Conservation (phyloP, 352 stramenopile genomes). For the Globisporangium iwayamae region DNA sequence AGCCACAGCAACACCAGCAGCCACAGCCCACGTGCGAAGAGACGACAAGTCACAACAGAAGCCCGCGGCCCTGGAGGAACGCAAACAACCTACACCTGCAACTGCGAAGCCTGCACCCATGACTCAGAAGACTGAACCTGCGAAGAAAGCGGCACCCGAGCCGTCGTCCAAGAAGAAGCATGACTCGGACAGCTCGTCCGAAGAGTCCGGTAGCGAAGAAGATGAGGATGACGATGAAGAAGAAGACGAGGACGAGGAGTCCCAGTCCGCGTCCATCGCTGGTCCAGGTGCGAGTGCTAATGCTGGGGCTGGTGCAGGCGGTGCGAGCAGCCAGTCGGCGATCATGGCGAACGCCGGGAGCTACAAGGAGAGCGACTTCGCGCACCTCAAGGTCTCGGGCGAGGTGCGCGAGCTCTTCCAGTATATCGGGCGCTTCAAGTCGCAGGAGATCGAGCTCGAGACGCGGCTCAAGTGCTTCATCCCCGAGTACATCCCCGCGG, state of each 20-base stretch:
- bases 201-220: conserved; percentile 62
- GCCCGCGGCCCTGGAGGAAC: conserved; percentile 16
- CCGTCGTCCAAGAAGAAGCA: conserved; percentile 38
- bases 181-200: conserved; percentile 64
- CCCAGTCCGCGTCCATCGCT: conserved; percentile 20
- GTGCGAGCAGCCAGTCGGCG: conserved; percentile 32
- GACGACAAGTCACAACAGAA: conserved; percentile 25
- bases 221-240: conserved; percentile 70
- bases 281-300: conserved; percentile 10
- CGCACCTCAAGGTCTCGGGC: conserved; percentile 84
- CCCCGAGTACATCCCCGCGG: conserved; percentile 94
- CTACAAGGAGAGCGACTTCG: conserved; percentile 90
- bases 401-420: conserved; percentile 92
- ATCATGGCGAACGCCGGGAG: conserved; percentile 65
- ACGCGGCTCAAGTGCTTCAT: conserved; percentile 96
- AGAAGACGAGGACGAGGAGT: conserved; percentile 45
- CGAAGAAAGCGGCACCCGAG: conserved; percentile 30
- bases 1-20: not conserved
- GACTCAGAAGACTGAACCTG: conserved; percentile 24
- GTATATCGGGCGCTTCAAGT: conserved; percentile 94
- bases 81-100: not conserved
- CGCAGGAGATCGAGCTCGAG: conserved; percentile 94
- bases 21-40: conserved; percentile 13
- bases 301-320: conserved; percentile 10
- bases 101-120: conserved; percentile 25